Evolutionary conservation across 495 filamentous ascomycete genomes (phyloP), one percentile per base, ranked within the genome.

Genomic region (Stereocaulon alpinum): DNA sequence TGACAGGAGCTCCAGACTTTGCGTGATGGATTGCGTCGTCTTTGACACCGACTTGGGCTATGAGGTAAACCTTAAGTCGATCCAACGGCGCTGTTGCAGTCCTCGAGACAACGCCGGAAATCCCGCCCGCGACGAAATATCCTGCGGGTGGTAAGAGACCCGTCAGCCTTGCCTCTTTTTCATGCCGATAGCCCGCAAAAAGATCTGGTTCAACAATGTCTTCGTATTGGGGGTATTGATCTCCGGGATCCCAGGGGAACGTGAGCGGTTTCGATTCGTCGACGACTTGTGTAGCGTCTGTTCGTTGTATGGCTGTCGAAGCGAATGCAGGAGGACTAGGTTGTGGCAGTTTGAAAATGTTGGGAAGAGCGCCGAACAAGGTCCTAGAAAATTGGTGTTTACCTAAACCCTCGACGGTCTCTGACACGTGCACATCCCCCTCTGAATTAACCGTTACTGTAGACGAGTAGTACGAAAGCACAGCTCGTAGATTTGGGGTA

Each of bases 71-170:
- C 71, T 96, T 96, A 54, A 98, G 80, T 64, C 93, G 90, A 73
- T 98, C 93, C 71, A 98, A 83, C 52, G 93, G 93, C 20, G 93
- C 93, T 44, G 93, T 98, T 58, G 88, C 83, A 70, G 93, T 96
- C 61, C 93, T 82, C 59, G 91, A 96, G 56, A 95, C 84, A 66
- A 86, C 90, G 60, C 93, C 93, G 63, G 93, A 91, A 56, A 95
- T 75, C 63, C 89, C 93, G 72, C 93, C 93, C 63, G 94, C 94
- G 76, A 92, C 71, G 72, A 98, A 98, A 74, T 98, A 98, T 77
- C 92, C 92, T 96, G 88, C 70, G 76, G 80, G 74, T 67, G 80
- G 82, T 70, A 82, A 76, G 70, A 79, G 79, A 67, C 79, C 77
- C 69, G 82, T 86, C 77, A 86, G 78, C 71, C 68, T 64, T 49